phyloP scores from a whole-genome alignment of 257 asterid genomes.

The Capsicum rhomboideum region DNA sequence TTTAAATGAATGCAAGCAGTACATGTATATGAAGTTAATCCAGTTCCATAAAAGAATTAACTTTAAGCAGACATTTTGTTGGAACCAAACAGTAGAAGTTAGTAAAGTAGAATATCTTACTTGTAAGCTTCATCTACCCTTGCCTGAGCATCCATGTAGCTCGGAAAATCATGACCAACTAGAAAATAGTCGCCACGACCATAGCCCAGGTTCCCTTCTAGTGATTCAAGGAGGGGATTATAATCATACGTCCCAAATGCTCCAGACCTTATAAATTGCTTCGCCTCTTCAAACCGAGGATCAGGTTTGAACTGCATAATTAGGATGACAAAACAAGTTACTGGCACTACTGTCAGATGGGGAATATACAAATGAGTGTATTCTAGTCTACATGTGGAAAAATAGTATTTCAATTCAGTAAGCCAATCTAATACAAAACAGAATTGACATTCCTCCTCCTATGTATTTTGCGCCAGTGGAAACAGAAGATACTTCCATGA shows the following conservation, averaged over 20 bases:
- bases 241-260: constrained; percentile 96
- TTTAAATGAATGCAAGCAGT: background rate
- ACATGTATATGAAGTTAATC: background rate
- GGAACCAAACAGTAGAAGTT: background rate
- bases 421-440: background rate
- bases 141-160: constrained; percentile 88
- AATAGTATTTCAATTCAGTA: background rate
- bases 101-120: constrained; percentile 35
- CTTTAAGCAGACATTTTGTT: background rate
- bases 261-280: constrained; percentile 78
- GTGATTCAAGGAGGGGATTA: constrained; percentile 89
- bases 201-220: constrained; percentile 86
- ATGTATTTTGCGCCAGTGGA: background rate
- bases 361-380: background rate
- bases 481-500: background rate
- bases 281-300: constrained; percentile 95
- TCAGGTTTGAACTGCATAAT: constrained; percentile 80
- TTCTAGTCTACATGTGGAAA: background rate
- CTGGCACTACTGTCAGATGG: background rate
- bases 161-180: constrained; percentile 80
- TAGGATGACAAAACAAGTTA: background rate
- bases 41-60: background rate
- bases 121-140: constrained; percentile 90
- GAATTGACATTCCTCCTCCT: background rate
- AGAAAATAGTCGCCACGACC: constrained; percentile 98